Evolutionary conservation across 2,329 filamentous ascomycete genomes (phyloP), one percentile per base, ranked within the genome.

Genomic region (Ophiobolus disseminans): DNA sequence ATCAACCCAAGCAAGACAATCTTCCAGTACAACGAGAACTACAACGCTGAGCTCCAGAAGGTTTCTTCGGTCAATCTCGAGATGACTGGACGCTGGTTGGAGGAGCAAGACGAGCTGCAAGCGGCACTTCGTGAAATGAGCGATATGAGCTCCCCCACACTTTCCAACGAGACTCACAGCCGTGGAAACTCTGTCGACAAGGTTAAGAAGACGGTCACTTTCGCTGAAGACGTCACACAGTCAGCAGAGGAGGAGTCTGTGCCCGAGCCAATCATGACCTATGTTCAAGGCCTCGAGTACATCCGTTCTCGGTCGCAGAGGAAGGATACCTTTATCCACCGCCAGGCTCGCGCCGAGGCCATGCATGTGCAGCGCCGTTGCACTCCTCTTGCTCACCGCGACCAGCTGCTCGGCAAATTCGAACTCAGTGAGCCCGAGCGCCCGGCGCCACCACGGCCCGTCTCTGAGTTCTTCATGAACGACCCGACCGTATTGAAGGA

Each of bases 271-370:
- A 89, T 94, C 65, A 87, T 88, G 3, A 89, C 92, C 4, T 97
- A 96, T 74, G 93, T 91, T 76, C 87, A 89, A 53, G 91, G 91
- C 8, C 97, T 96, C 71, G 86, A 91, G 60, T 86, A 88, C 66
- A 82, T 90, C 58, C 77, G 86, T 36, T 82, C 89, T 49, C 83
- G 84, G 23, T 85, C 84, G 11, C 85, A 84, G 47, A 79, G 80
- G 43, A 78, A 80, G 14, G 94, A 97, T 72, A 86, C 87, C 8
- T 96, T 96, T 68, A 83, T 96, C 45, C 89, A 96, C 72, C 88
- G 90, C 32, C 85, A 90, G 47, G 83, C 89, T 19, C 88, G 94
- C 39, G 95, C 93, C 50, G 93, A 97, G 70, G 90, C 91, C 19
- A 80, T 97, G 38, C 93, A 97, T 69, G 85, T 91, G 21, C 85